Base-by-base conservation (phyloP, 1,284 basidiomycete species). In the Marasmius oreades region DNA sequence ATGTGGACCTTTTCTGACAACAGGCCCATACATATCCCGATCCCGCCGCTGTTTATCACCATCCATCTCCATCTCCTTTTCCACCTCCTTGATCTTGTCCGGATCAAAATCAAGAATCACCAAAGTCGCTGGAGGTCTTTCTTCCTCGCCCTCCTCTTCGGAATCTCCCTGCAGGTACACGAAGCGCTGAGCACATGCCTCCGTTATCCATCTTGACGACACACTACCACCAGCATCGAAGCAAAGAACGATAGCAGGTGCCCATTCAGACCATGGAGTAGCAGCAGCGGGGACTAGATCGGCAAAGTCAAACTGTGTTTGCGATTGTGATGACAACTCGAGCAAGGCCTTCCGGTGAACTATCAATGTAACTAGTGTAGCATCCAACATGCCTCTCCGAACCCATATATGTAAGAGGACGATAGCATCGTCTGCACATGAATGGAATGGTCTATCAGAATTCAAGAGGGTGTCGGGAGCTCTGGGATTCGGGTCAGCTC, bases 151-250 rank as follows among this genome's bases (percentile, higher is more conserved):
- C 10, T 59, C 54, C 4, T 31, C 14, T 11, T 53, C 34, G 39
- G 28, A 33, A 22, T 58, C 57, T 53, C 14, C 62, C 55, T 2
- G 60, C 51, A 58, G 64, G 54, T 11, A 63, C n/a, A 31, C 74
- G 45, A 72, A 72, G 10, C 79, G 70, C 64, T 78, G 75, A 2
- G 79, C 79, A 20, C 70, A 67, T 4, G 77, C 74, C 7, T 73
- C 78, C 45, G 79, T 81, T 52, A 81, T 79, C 77, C 77, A 81
- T 20, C 74, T 67, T 33, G 68, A 72, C 11, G 73, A 65, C 26
- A 70, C 59, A 14, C 57, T 57, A 24, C 72, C 71, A 23, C 69
- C 64, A 14, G 46, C 39, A 50, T 73, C 67, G 57, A 78, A 70
- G 74, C 76, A 80, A 12, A 77, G 71, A 24, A 75, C 73, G 11